These are phyloP conservation scores for Viola odorata DNA, from an alignment of 345 rosid species.

Conservation along the genomic window DNA sequence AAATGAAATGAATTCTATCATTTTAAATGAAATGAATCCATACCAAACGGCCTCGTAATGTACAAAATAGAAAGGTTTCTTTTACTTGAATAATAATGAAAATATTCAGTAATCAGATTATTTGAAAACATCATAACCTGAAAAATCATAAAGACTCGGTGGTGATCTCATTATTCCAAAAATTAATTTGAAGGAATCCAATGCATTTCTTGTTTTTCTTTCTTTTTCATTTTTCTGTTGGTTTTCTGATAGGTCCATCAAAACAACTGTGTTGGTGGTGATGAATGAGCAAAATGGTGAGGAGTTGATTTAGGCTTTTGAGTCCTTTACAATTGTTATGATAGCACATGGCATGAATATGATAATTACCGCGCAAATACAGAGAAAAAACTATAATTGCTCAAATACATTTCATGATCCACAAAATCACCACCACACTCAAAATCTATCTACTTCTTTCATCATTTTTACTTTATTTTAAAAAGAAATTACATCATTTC, in stretches of 20 bases:
- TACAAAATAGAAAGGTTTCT: too few relatives aligned
- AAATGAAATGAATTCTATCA: too few relatives aligned
- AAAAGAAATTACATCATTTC: too few relatives aligned
- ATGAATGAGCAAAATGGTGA: not conserved
- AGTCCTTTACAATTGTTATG: not conserved
- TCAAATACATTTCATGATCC: too few relatives aligned
- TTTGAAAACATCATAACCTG: too few relatives aligned
- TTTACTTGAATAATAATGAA: too few relatives aligned
- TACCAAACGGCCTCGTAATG: too few relatives aligned
- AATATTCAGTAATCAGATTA: too few relatives aligned
- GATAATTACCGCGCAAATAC: constrained; percentile 1
- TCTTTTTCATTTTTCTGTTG: too few relatives aligned
- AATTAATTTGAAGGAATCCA: constrained; percentile 16
- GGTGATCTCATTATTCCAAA: constrained; percentile 4
- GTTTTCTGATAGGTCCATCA: constrained; percentile 2
- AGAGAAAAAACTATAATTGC: constrained; percentile 6
- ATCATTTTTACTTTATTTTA: not conserved
- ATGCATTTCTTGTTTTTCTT: too few relatives aligned
- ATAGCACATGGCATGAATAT: not conserved
- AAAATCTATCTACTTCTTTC: not conserved
- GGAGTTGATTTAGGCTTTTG: constrained; percentile 3
- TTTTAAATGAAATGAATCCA: too few relatives aligned
- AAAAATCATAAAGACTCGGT: not conserved
- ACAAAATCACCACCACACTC: not conserved
- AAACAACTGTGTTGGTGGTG: not conserved